Conservation (phyloP, 768 basidiomycete species). For the Russula lepida region DNA sequence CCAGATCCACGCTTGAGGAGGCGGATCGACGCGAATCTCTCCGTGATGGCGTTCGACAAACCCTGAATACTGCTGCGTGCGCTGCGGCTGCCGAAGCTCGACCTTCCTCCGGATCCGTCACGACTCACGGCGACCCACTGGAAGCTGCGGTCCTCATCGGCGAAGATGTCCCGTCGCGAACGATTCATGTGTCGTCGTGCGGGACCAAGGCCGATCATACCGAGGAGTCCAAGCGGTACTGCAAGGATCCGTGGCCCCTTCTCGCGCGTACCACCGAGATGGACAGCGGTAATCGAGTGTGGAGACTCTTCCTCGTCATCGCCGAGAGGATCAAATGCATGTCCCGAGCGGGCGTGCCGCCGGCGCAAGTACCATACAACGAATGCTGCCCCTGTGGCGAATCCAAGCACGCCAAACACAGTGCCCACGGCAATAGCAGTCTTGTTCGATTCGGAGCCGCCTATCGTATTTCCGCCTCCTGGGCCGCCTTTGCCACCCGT, state of each 20-base stretch:
- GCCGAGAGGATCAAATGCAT: constrained; percentile 26
- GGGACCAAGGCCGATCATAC: constrained; percentile 28
- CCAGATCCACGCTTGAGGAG: constrained; percentile 8
- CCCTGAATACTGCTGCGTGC: constrained; percentile 6
- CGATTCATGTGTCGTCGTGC: constrained; percentile 7
- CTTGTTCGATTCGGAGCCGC: constrained; percentile 12
- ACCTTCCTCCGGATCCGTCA: constrained; percentile 22
- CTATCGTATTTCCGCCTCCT: not conserved
- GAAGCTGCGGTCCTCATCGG: constrained; percentile 59
- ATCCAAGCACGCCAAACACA: constrained; percentile 49
- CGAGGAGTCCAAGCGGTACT: constrained; percentile 25
- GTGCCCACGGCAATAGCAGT: constrained; percentile 55
- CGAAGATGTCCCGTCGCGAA: constrained; percentile 62
- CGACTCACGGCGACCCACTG: constrained; percentile 22
- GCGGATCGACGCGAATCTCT: constrained; percentile 14
- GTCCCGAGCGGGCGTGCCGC: constrained; percentile 20
- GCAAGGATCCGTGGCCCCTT: constrained; percentile 20
- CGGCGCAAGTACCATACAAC: constrained; percentile 41
- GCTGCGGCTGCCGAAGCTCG: not conserved
- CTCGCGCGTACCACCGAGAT: constrained; percentile 18
- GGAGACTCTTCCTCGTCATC: constrained; percentile 31
- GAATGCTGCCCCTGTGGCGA: constrained; percentile 37
- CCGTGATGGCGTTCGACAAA: constrained; percentile 19
- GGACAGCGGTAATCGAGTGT: constrained; percentile 25
- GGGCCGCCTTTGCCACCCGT: constrained; percentile 5